These are phyloP conservation scores for Oryza coarctata DNA, from an alignment of 176 grass and related monocot genomes.

Conservation along the genomic window DNA sequence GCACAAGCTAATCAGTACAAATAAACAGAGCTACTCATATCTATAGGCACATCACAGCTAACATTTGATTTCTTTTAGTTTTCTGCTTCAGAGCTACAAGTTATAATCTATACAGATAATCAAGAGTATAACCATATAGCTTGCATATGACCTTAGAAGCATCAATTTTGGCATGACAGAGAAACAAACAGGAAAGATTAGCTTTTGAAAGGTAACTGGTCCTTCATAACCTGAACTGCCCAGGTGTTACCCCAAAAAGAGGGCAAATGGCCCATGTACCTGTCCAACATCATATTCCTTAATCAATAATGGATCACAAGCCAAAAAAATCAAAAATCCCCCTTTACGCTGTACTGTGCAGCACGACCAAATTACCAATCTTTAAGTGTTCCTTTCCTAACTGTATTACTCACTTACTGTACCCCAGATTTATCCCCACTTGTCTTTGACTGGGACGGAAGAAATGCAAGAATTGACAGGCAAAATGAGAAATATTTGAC, in stretches of 20 bases:
- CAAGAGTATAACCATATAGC: not conserved
- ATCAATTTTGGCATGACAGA: not conserved
- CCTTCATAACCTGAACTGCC: not conserved
- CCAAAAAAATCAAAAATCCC: not conserved
- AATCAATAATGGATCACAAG: constrained; percentile 2
- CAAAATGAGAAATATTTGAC: not conserved
- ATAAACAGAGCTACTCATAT: not conserved
- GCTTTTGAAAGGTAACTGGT: not conserved
- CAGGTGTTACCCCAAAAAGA: not conserved
- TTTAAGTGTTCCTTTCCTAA: not conserved
- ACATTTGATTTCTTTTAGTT: not conserved
- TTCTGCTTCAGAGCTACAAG: not conserved
- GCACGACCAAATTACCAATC: not conserved
- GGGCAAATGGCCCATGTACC: constrained; percentile 19
- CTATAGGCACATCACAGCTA: not conserved
- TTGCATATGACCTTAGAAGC: not conserved
- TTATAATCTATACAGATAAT: not conserved
- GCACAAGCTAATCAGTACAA: not conserved
- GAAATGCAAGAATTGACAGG: not conserved
- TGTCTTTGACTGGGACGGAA: not conserved
- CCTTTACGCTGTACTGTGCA: not conserved
- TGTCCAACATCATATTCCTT: not conserved
- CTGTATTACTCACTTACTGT: not conserved
- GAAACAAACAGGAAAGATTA: not conserved
- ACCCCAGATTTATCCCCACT: not conserved